Conservation (phyloP, 768 basidiomycete species). For the Boletus tylopilopsis region DNA sequence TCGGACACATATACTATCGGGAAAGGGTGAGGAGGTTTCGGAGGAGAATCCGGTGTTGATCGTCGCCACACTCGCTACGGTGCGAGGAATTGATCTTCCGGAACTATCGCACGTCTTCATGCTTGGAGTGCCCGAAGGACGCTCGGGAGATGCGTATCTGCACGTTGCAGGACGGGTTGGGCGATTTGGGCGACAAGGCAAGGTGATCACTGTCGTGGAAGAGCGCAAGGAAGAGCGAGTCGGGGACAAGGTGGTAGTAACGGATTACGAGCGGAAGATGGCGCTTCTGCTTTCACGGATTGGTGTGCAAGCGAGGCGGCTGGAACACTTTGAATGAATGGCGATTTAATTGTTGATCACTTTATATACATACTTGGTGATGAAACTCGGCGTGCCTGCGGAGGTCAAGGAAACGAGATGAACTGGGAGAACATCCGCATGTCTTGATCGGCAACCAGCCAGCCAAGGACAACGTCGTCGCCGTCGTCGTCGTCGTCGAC, state of each 20-base stretch:
- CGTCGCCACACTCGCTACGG: slow-evolving; percentile 65
- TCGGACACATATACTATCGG: slow-evolving; percentile 39
- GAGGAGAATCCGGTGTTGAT: slow-evolving; percentile 58
- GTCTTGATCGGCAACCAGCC: too few species aligned
- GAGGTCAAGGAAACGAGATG: slow-evolving; percentile 8
- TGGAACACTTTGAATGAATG: slow-evolving; percentile 45
- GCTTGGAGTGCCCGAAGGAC: slow-evolving; percentile 54
- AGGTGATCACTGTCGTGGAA: slow-evolving; percentile 61
- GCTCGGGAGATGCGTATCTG: slow-evolving; percentile 55
- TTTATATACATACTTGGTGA: neutral
- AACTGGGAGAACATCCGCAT: neutral
- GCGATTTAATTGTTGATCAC: too few species aligned
- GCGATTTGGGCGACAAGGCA: slow-evolving; percentile 61
- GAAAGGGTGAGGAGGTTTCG: slow-evolving; percentile 21
- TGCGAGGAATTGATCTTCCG: slow-evolving; percentile 71
- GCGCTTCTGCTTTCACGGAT: slow-evolving; percentile 42
- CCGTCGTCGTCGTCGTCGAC: too few species aligned
- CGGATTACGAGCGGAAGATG: slow-evolving; percentile 40
- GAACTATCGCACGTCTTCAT: slow-evolving; percentile 73
- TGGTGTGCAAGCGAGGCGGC: slow-evolving; percentile 41
- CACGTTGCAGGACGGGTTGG: slow-evolving; percentile 77
- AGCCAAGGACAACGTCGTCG: too few species aligned
- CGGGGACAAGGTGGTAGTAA: slow-evolving; percentile 25
- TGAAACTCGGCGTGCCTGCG: slow-evolving; percentile 20
- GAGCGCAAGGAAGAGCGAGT: slow-evolving; percentile 28